Evolutionary conservation across 345 rosid species (phyloP).

Genomic region (Lepidium africanum): DNA sequence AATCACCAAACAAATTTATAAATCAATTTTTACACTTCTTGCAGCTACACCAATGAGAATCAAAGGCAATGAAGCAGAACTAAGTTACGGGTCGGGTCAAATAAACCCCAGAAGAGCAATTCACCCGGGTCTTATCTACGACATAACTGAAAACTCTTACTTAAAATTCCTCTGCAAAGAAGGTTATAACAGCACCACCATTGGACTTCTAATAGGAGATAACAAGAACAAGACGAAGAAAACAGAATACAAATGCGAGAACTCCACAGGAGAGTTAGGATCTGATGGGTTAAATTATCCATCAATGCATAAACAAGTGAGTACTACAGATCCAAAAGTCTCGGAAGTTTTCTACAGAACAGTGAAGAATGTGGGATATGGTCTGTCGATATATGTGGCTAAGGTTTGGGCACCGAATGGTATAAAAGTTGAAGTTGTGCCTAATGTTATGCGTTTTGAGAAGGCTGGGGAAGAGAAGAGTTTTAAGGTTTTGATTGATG

Average conservation of each 20-base stretch:
- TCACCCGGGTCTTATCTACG: constrained; percentile 70
- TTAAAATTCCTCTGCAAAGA: constrained; percentile 65
- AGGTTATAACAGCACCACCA: constrained; percentile 57
- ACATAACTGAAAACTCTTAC: constrained; percentile 41
- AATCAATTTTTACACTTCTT: constrained; percentile 3
- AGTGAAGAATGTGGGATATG: constrained; percentile 50
- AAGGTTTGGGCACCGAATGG: constrained; percentile 42
- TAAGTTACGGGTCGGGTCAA: constrained; percentile 77
- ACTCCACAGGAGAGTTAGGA: constrained; percentile 43
- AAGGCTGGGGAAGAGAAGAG: constrained; percentile 22
- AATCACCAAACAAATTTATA: neutral
- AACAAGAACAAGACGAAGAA: constrained; percentile 15
- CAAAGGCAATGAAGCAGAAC: constrained; percentile 33
- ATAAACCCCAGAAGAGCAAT: constrained; percentile 62
- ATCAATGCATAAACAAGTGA: constrained; percentile 57
- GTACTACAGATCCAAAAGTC: constrained; percentile 11
- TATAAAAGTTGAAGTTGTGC: constrained; percentile 42
- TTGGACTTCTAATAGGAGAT: constrained; percentile 39
- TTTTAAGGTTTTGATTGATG: constrained; percentile 55
- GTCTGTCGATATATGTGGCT: constrained; percentile 42
- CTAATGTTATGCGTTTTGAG: constrained; percentile 37
- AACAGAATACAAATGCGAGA: constrained; percentile 41
- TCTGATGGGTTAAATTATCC: constrained; percentile 80
- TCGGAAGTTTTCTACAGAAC: constrained; percentile 51
- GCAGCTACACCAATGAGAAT: constrained; percentile 63